Base-by-base conservation (phyloP, 129 eudicot genomes). In the Chrysanthemum makinoi region DNA sequence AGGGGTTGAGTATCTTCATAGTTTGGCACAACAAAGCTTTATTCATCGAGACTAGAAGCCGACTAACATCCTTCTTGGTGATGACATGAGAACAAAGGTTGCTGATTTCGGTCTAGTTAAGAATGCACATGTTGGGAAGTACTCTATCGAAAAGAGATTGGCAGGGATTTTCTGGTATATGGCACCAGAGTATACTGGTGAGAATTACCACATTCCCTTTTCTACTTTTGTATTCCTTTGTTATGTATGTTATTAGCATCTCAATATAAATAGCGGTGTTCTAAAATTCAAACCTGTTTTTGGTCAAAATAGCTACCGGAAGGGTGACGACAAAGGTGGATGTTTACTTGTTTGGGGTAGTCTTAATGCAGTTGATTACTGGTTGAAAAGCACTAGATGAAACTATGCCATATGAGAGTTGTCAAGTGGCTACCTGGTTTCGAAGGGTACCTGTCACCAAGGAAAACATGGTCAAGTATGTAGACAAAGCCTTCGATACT, bases 241-340 rank as follows among this genome's bases (percentile, higher is more conserved):
- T 8, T 7, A 16, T 26, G 18, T 56, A 12, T 19, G 5, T 57
- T 55, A 4, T 12, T 15, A 52, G 14, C 57, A 30, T 54, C 24
- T 22, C 24, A 22, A 22, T 22, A 22, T 22, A 22, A 22, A 22
- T 22, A 0, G 24, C 24, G 24, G 24, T 22, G 24, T 22, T 18
- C 18, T 33, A 30, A 14, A 54, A 68, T 78, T n/a, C n/a, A n/a
- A n/a, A n/a, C n/a, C n/a, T n/a, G n/a, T n/a, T n/a, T n/a, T n/a
- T n/a, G n/a, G n/a, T n/a, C n/a, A 30, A 14, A 54, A 68, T 78
- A 82, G 86, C 69, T 16, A 82, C 86, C 1, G 86, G 86, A 39
- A 74, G 83, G 55, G 86, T 78, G 70, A 78, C 86, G 2, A 70
- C 80, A 1, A 82, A 74, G 73, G 79, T 82, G 30, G 86, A 82